Conservation (phyloP, 2,329 filamentous ascomycete genomes). For the Periconia sp. region DNA sequence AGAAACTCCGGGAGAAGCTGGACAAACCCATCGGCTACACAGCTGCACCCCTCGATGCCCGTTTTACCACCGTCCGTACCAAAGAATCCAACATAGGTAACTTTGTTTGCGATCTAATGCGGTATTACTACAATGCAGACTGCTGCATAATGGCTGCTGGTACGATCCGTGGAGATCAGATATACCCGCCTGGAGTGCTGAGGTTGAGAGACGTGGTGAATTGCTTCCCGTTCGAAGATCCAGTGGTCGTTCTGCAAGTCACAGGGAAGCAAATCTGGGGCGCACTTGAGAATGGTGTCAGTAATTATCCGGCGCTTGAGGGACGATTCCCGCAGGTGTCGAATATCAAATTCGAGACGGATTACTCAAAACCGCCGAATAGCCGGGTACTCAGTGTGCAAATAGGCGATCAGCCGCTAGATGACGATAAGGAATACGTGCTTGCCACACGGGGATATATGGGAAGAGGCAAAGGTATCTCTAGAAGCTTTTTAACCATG, state of each 20-base stretch:
- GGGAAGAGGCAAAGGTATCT: conserved; percentile 72
- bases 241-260: conserved; percentile 77
- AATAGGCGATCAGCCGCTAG: conserved; percentile 67
- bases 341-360: conserved; percentile 77
- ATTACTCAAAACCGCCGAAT: conserved; percentile 65
- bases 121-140: conserved; percentile 79
- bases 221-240: conserved; percentile 92
- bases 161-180: conserved; percentile 85
- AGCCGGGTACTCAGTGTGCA: conserved; percentile 68
- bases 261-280: conserved; percentile 74
- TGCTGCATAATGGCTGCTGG: conserved; percentile 85
- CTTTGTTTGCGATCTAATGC: conserved; percentile 91
- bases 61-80: conserved; percentile 81
- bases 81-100: conserved; percentile 86
- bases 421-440: conserved; percentile 69
- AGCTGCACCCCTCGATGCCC: conserved; percentile 79
- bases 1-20: conserved; percentile 75
- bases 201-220: conserved; percentile 82
- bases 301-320: conserved; percentile 81
- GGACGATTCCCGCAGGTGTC: conserved; percentile 85
- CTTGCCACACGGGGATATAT: conserved; percentile 88
- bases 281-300: conserved; percentile 86
- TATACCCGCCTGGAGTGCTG: conserved; percentile 82
- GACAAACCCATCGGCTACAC: conserved; percentile 84
- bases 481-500: not conserved